Percentiles rank a stretch among this genome's conserved stretches.
Evolutionary conservation across 805 yeast species (phyloP).

Genomic region (Wickerhamomyces queroliae): DNA sequence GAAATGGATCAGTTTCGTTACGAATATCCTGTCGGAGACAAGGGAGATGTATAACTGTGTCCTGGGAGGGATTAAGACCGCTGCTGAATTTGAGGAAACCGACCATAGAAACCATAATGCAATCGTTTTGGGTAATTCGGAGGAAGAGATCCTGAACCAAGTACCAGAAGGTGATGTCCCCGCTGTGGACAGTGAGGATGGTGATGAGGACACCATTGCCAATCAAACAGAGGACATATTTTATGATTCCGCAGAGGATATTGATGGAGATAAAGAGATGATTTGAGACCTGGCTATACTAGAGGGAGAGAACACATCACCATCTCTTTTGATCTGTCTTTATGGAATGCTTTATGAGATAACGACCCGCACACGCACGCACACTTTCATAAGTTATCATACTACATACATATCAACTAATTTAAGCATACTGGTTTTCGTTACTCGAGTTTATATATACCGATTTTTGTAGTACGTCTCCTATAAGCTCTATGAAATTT

Average conservation of each 20-base stretch:
- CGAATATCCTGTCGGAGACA: conserved; percentile 68
- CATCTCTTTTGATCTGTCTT: no score
- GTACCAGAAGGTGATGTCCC: conserved; percentile 3
- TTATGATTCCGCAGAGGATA: not conserved
- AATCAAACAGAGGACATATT: not conserved
- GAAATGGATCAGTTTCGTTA: conserved; percentile 71
- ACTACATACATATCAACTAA: no score
- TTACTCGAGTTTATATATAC: no score
- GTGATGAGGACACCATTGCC: no score
- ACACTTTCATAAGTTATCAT: no score
- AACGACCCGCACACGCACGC: conserved; percentile 1
- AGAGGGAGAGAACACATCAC: no score
- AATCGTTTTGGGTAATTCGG: conserved; percentile 21
- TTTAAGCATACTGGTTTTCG: no score
- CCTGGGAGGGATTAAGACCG: conserved; percentile 58
- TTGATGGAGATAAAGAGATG: not conserved
- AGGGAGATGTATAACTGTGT: conserved; percentile 86
- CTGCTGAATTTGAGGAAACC: conserved; percentile 17
- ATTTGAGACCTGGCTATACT: no score
- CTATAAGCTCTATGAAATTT: no score
- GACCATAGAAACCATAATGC: conserved; percentile 18
- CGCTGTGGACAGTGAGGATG: no score
- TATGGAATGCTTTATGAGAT: not conserved
- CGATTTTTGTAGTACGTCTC: no score
- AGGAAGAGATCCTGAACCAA: conserved; percentile 21